A percentile compares a stretch with the other conserved stretches of the same genome.
Evolutionary conservation across 2,329 filamentous ascomycete species (phyloP).

Genomic region (Aurifilum marmelostoma): DNA sequence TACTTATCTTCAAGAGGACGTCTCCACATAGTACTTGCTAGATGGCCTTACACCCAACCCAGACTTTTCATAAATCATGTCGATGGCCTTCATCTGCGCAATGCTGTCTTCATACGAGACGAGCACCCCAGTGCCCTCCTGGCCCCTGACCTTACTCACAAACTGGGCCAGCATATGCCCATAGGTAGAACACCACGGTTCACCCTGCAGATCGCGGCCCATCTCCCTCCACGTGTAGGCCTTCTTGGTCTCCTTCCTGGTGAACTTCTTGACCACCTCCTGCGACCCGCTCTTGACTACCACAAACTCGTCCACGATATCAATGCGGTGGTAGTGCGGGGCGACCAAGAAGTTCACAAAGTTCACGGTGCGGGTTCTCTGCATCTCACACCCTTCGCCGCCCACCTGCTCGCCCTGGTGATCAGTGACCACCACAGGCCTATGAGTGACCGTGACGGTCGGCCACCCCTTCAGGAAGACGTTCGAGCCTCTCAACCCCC

Average conservation of each 20-base stretch:
- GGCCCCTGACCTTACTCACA: conserved; percentile 47
- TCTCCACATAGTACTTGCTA: conserved; percentile 13
- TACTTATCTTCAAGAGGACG: background rate
- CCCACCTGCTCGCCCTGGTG: conserved; percentile 28
- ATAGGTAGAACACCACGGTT: conserved; percentile 48
- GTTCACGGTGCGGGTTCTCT: conserved; percentile 36
- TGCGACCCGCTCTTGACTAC: conserved; percentile 34
- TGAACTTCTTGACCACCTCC: conserved; percentile 34
- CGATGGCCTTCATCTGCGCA: conserved; percentile 49
- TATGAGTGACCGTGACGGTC: conserved; percentile 28
- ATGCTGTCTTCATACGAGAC: conserved; percentile 47
- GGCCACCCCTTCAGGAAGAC: conserved; percentile 30
- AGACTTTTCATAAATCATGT: conserved; percentile 49
- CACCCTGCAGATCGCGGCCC: conserved; percentile 37
- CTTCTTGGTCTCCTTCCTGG: conserved; percentile 36
- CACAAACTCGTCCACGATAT: conserved; percentile 41
- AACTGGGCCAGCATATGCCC: conserved; percentile 53
- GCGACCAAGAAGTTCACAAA: conserved; percentile 36
- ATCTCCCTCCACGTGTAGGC: conserved; percentile 42
- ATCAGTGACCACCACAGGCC: conserved; percentile 34
- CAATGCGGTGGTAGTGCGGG: conserved; percentile 40
- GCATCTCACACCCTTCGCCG: conserved; percentile 33
- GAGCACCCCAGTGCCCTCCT: conserved; percentile 43
- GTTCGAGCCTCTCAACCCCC: conserved; percentile 34
- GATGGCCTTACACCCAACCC: conserved; percentile 32